phyloP scores from a whole-genome alignment of 23 red algal genomes.

The Pyropia haitanensis region DNA sequence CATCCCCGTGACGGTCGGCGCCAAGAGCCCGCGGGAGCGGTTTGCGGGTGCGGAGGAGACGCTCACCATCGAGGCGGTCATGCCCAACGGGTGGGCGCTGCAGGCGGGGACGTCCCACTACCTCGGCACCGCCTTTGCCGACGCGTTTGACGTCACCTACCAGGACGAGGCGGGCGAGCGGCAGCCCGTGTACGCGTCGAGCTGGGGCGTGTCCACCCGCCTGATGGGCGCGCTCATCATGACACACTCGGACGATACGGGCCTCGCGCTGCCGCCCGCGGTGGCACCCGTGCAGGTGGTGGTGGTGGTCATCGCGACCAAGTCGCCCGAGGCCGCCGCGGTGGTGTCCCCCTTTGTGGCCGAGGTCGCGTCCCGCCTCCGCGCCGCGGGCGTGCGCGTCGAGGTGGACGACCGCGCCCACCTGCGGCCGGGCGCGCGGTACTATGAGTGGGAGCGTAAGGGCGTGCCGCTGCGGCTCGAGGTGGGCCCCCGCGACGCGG shows the following conservation, averaged over 20 bases:
- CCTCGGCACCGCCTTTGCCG: slow-evolving; percentile 87
- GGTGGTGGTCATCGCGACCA: slow-evolving; percentile 60
- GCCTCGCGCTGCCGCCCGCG: slow-evolving; percentile 72
- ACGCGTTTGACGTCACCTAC: slow-evolving; percentile 86
- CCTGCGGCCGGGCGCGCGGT: slow-evolving; percentile 77
- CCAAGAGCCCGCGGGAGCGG: slow-evolving; percentile 73
- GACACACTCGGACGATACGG: slow-evolving; percentile 91
- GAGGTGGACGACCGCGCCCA: slow-evolving; percentile 70
- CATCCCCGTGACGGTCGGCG: slow-evolving; percentile 70
- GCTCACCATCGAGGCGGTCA: slow-evolving; percentile 82
- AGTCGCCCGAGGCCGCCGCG: slow-evolving; percentile 30
- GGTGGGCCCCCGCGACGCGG: slow-evolving; percentile 72
- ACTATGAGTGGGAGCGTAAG: slow-evolving; percentile 95
- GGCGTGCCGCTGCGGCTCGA: slow-evolving; percentile 92
- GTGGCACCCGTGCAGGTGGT: slow-evolving; percentile 88
- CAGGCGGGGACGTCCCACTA: slow-evolving; percentile 92
- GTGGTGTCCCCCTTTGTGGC: slow-evolving; percentile 11
- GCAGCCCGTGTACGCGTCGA: slow-evolving; percentile 68
- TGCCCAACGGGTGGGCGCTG: slow-evolving; percentile 99
- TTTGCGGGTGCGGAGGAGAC: slow-evolving; percentile 97
- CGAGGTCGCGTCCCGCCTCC: slow-evolving; percentile 19
- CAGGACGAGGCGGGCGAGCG: slow-evolving; percentile 17
- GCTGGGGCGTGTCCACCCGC: slow-evolving; percentile 93
- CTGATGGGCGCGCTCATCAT: slow-evolving; percentile 95
- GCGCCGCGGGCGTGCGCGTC: slow-evolving; percentile 24